Percentiles rank a stretch among this genome's conserved stretches.
These are phyloP conservation scores for Colletotrichum somersetense DNA, from an alignment of 2,329 filamentous ascomycete genomes.

Conservation along the genomic window DNA sequence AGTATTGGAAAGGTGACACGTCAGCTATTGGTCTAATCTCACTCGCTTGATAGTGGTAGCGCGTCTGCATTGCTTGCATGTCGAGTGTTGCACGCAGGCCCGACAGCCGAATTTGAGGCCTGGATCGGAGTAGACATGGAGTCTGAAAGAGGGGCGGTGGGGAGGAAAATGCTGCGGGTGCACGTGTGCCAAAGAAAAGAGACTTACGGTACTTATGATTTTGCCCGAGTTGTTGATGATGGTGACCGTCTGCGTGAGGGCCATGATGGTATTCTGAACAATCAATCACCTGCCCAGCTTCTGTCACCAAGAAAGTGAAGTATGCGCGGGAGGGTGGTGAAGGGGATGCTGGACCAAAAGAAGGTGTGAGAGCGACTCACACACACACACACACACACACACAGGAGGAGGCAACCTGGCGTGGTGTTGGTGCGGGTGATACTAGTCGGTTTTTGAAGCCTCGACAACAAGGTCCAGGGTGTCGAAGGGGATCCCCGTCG, in stretches of 20 bases:
- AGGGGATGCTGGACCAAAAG: background rate
- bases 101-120: slow-evolving; percentile 13
- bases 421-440: slow-evolving; percentile 24
- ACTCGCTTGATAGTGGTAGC: slow-evolving; percentile 17
- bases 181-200: slow-evolving; percentile 20
- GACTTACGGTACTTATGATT: slow-evolving; percentile 84
- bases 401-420: slow-evolving; percentile 31
- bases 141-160: slow-evolving; percentile 36
- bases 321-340: slow-evolving; percentile 10
- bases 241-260: slow-evolving; percentile 79
- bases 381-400: slow-evolving; percentile 2
- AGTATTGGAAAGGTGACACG: slow-evolving; percentile 12
- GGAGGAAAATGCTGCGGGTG: slow-evolving; percentile 20
- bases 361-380: slow-evolving; percentile 24
- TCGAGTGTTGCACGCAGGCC: slow-evolving; percentile 16
- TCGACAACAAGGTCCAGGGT: slow-evolving; percentile 32
- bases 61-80: slow-evolving; percentile 27
- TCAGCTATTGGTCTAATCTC: slow-evolving; percentile 28
- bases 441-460: slow-evolving; percentile 32
- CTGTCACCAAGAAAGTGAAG: slow-evolving; percentile 6
- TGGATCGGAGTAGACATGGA: slow-evolving; percentile 18
- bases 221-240: slow-evolving; percentile 93
- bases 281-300: slow-evolving; percentile 10
- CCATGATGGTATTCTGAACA: slow-evolving; percentile 49
- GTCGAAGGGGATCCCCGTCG: background rate